phyloP scores from a whole-genome alignment of 192 early-diverging fungal genomes.

The Allomyces arbusculus region DNA sequence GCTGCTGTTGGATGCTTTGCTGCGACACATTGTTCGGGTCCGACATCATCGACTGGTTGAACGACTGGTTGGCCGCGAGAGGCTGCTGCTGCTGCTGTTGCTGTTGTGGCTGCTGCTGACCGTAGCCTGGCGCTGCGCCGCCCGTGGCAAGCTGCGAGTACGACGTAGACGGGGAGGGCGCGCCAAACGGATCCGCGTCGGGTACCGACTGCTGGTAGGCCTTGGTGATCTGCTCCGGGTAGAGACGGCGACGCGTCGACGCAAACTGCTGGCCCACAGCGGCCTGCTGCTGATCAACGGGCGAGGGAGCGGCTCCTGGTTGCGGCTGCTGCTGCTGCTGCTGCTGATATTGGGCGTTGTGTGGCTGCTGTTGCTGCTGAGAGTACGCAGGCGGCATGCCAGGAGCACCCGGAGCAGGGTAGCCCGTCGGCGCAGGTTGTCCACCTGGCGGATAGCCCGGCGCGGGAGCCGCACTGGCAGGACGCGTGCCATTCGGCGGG shows the following conservation, averaged over 20 bases:
- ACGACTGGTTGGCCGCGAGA: constrained; percentile 3
- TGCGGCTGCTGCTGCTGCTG: no score
- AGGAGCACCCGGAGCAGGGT: not conserved
- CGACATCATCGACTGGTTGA: constrained; percentile 1
- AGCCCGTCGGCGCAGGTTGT: not conserved
- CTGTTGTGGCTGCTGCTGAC: not conserved
- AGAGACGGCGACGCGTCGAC: constrained; percentile 14
- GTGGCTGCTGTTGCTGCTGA: not conserved
- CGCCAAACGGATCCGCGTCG: no score
- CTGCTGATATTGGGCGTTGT: no score
- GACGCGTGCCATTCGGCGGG: constrained; percentile 1
- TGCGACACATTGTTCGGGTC: not conserved
- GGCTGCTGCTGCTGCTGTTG: constrained; percentile 7
- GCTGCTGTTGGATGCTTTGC: not conserved
- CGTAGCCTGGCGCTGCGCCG: not conserved
- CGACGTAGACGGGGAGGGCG: no score
- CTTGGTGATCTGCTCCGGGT: constrained; percentile 13
- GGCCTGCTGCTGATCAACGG: no score
- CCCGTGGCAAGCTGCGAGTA: not conserved
- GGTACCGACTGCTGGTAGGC: constrained; percentile 5
- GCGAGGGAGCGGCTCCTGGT: no score
- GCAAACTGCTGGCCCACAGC: not conserved
- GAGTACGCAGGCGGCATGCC: constrained; percentile 1
- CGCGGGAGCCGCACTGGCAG: not conserved
- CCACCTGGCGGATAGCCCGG: not conserved